Base-by-base conservation (phyloP, 1,284 basidiomycete genomes). In the Sporisorium sorghi region DNA sequence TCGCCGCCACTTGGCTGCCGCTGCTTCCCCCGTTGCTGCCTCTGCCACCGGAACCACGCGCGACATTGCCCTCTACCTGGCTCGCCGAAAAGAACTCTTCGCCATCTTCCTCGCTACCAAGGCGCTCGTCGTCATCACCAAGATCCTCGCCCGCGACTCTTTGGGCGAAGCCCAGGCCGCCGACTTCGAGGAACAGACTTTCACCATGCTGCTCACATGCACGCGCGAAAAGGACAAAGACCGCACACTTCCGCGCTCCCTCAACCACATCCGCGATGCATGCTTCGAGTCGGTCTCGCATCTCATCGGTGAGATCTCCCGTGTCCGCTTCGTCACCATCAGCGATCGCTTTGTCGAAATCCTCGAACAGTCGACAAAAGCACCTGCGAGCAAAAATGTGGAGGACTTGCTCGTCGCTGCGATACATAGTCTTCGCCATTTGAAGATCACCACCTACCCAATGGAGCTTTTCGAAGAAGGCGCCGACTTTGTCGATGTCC, bases 381-480 rank as follows among this genome's bases (percentile, higher is more conserved):
- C 63, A 17, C 71, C 71, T 17, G 57, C 65, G 9, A 71, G 75
- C 65, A 81, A 76, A 59, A 78, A 57, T 23, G 74, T 66, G 32
- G 83, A 84, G 50, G 71, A 79, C 21, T 55, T 81, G 47, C 68
- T 78, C 23, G 76, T 81, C 28, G 76, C 78, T 3, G 77, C 78
- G 28, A 78, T 84, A 17, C 76, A 78, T 24, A 79, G 77, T 35
- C 70, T 83, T 54, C 72, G 79, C 7, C 73, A 83, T 50, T 65
- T 84, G 28, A 70, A 69, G 40, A 81, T 84, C 66, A 81, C 78
- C 10, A 75, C 95, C 37, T 97, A 93, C 89, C 95, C 95, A 0
- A 92, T 93, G 43, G 92, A 95, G 81, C 90, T 91, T 3, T 95
- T 97, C 68, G 95, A 97, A 83, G 92, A 96, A 85, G 93, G 92